Evolutionary conservation across 1,139 yeast species (phyloP).

Genomic region (Sugiyamaella castrensis): DNA sequence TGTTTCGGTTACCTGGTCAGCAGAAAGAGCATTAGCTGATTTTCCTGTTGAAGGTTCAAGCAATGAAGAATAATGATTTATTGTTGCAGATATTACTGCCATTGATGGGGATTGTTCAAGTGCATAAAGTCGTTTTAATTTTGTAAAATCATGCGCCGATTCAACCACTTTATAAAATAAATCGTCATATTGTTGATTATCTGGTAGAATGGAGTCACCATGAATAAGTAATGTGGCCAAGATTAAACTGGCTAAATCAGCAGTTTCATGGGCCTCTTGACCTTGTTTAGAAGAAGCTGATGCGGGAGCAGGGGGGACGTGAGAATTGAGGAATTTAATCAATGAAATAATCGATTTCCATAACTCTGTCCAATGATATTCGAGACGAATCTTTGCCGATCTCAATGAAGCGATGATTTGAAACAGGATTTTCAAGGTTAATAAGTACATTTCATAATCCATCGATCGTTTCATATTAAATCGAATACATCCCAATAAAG

Average conservation of each 20-base stretch:
- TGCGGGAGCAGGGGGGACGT: conserved; percentile 20
- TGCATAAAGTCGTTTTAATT: conserved; percentile 20
- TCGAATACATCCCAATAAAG: conserved; percentile 34
- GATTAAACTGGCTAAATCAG: conserved; percentile 26
- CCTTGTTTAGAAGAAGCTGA: conserved; percentile 10
- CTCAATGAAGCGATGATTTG: conserved; percentile 31
- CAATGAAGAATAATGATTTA: conserved; percentile 12
- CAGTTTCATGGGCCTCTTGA: conserved; percentile 24
- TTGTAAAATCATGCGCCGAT: conserved; percentile 27
- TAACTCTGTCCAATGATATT: conserved; percentile 41
- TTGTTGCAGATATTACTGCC: conserved; percentile 15
- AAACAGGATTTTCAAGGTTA: conserved; percentile 30
- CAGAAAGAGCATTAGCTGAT: conserved; percentile 16
- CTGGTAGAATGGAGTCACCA: conserved; percentile 35
- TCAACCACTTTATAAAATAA: conserved; percentile 37
- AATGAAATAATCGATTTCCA: conserved; percentile 38
- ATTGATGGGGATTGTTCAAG: conserved; percentile 18
- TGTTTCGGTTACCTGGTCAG: conserved; percentile 29
- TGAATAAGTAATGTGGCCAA: conserved; percentile 35
- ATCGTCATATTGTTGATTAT: conserved; percentile 34
- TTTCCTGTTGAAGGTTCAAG: neutral
- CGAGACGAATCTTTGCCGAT: conserved; percentile 21
- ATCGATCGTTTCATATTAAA: conserved; percentile 34
- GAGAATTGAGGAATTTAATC: conserved; percentile 29
- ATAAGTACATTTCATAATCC: conserved; percentile 35